Base-by-base conservation (phyloP, 306 rosid genomes). In the Sechiopsis laciniata region DNA sequence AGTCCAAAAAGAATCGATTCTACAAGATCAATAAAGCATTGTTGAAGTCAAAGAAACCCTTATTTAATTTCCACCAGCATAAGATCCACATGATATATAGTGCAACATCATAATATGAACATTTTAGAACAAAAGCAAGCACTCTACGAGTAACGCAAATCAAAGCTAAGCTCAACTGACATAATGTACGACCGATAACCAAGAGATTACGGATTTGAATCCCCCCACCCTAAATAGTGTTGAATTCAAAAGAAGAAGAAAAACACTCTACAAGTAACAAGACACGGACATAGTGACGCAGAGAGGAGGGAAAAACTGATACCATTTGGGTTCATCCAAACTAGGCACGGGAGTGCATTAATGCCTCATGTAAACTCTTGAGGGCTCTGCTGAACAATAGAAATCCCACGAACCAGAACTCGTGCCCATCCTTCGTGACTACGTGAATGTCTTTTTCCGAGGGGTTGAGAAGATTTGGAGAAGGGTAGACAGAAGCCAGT, bases 341-440 rank as follows among this genome's bases (percentile, higher is more conserved):
- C 72, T 67, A 12, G 72, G 72, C 12, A 67, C 0, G 69, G 53
- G 77, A 51, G 20, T 19, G 78, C 48, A 75, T 78, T 4, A 73
- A 75, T 71, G 84, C 87, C 73, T 81, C 82, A 17, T 51, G 77
- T 51, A 91, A 77, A 78, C 83, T 81, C 77, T 78, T 80, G 77
- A 90, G 83, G 73, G 97, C 91, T 71, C 80, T 87, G 70, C 84
- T 95, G 37, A 81, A 88, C 8, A 87, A 85, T 60, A 92, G 40
- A 59, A 92, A 88, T 5, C 95, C 96, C 90, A 87, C 77, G 78
- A 90, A 90, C 68, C 82, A 82, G 81, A 84, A 87, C 76, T 92
- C 87, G 78, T 84, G 82, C 3, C 86, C 91, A 68, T 88, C 96
- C 40, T 79, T 84, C 13, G 95, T 84, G 50, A 77, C 75, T 19